These are phyloP conservation scores for Cladosporium phlei DNA, from an alignment of 2,329 filamentous ascomycete species.

Conservation along the genomic window DNA sequence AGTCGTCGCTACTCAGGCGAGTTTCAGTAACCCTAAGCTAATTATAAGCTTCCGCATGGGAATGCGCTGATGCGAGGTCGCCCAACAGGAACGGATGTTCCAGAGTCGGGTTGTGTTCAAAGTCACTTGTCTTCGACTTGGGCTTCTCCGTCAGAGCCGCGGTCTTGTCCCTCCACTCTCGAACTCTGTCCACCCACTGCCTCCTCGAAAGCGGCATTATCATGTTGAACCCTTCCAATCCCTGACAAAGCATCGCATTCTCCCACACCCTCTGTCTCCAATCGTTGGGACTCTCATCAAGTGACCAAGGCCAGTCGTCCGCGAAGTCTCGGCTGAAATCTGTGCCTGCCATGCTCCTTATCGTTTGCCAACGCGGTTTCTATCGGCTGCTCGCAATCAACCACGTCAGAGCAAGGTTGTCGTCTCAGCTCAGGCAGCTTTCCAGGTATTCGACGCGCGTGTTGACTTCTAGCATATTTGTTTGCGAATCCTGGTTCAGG, in stretches of 20 bases:
- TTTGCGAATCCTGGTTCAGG: slow-evolving; percentile 19
- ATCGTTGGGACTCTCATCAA: slow-evolving; percentile 7
- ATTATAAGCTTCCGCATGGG: too few relatives aligned
- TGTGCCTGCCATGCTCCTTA: slow-evolving; percentile 14
- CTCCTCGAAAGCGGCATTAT: slow-evolving; percentile 11
- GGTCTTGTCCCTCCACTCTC: neutral
- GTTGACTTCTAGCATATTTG: neutral
- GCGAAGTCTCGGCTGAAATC: slow-evolving; percentile 16
- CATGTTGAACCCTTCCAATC: slow-evolving; percentile 30
- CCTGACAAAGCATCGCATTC: slow-evolving; percentile 26
- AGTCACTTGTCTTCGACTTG: neutral
- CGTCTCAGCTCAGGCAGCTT: neutral
- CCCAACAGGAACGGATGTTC: neutral
- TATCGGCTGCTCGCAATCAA: slow-evolving; percentile 26
- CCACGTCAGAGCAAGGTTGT: slow-evolving; percentile 18
- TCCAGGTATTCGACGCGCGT: neutral
- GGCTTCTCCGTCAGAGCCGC: neutral
- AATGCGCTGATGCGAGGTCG: too few relatives aligned
- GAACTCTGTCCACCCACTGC: neutral
- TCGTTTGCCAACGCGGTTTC: slow-evolving; percentile 25
- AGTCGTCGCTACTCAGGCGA: too few relatives aligned
- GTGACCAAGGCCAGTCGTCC: slow-evolving; percentile 13
- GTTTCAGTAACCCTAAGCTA: too few relatives aligned
- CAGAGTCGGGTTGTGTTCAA: neutral
- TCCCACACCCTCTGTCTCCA: slow-evolving; percentile 27